phyloP scores from a whole-genome alignment of 148 eudicot species.

The Camellia japonica region DNA sequence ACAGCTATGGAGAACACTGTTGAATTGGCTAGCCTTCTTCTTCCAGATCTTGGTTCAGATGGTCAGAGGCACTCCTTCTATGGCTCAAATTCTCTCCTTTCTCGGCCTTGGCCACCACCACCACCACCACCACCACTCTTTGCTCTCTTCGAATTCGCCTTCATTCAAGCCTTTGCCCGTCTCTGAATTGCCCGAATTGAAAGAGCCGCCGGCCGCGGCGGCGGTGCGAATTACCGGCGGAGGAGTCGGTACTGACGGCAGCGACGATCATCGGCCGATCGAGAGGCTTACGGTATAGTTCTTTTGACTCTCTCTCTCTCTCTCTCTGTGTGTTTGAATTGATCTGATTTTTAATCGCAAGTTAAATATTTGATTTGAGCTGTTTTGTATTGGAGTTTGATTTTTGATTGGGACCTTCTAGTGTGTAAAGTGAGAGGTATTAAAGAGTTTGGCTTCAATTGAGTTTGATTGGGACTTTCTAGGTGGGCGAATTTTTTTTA shows the following conservation, averaged over 20 bases:
- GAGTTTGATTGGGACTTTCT: background rate
- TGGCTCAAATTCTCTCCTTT: slow-evolving; percentile 54
- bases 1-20: slow-evolving; percentile 74
- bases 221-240: slow-evolving; percentile 25
- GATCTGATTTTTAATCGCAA: background rate
- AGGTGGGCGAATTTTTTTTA: background rate
- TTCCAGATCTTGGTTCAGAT: slow-evolving; percentile 92
- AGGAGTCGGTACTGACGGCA: background rate
- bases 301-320: background rate
- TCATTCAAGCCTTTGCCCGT: slow-evolving; percentile 79
- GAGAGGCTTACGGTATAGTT: slow-evolving; percentile 58
- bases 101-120: slow-evolving; percentile 35
- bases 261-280: slow-evolving; percentile 21
- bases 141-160: slow-evolving; percentile 40
- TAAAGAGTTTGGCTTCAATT: background rate
- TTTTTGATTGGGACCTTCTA: background rate
- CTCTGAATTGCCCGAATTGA: slow-evolving; percentile 51
- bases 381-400: background rate
- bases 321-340: background rate
- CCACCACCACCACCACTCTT: slow-evolving; percentile 14
- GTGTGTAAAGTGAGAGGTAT: too few relatives aligned
- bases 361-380: background rate
- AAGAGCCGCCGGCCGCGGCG: slow-evolving; percentile 17
- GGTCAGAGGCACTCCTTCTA: slow-evolving; percentile 67
- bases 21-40: slow-evolving; percentile 80